A percentile compares a stretch with the other conserved stretches of the same genome.
These are phyloP conservation scores for Apium graveolens DNA, from an alignment of 129 eudicot species.

Conservation along the genomic window DNA sequence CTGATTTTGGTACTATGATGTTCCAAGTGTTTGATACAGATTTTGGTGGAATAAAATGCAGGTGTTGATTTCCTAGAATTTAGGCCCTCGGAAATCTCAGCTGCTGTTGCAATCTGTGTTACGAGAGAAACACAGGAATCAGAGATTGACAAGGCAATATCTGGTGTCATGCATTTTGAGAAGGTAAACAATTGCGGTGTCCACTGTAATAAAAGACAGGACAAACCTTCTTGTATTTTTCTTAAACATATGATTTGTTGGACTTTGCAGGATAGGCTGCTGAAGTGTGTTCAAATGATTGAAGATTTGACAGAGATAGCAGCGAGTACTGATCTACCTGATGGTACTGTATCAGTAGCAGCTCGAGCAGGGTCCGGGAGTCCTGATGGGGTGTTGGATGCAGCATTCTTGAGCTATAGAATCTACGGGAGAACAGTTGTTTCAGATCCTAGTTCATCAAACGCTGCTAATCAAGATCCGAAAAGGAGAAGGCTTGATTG, in stretches of 20 bases:
- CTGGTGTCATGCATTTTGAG: too few species aligned
- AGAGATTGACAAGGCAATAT: too few species aligned
- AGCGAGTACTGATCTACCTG: constrained; percentile 7
- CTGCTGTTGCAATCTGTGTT: too few species aligned
- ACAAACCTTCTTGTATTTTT: not conserved
- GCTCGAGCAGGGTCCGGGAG: constrained; percentile 23
- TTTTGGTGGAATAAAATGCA: too few species aligned
- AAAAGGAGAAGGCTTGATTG: constrained; percentile 35
- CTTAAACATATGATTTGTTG: not conserved
- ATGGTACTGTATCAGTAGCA: not conserved
- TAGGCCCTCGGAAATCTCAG: too few species aligned
- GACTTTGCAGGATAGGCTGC: constrained; percentile 37
- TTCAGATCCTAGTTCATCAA: constrained; percentile 33
- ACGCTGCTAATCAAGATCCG: constrained; percentile 19
- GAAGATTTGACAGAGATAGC: too few species aligned
- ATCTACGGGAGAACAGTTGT: constrained; percentile 39
- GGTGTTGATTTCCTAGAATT: too few species aligned
- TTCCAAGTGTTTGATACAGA: too few species aligned
- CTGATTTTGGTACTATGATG: not conserved
- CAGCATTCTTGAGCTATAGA: constrained; percentile 38
- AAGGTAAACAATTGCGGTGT: too few species aligned
- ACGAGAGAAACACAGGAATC: too few species aligned
- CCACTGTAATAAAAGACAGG: not conserved
- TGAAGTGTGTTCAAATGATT: too few species aligned
- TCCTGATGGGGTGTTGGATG: constrained; percentile 56